Percentiles rank a stretch among this genome's conserved stretches.
phyloP scores from a whole-genome alignment of 495 filamentous ascomycete species.

The Talaromyces stipitatus region DNA sequence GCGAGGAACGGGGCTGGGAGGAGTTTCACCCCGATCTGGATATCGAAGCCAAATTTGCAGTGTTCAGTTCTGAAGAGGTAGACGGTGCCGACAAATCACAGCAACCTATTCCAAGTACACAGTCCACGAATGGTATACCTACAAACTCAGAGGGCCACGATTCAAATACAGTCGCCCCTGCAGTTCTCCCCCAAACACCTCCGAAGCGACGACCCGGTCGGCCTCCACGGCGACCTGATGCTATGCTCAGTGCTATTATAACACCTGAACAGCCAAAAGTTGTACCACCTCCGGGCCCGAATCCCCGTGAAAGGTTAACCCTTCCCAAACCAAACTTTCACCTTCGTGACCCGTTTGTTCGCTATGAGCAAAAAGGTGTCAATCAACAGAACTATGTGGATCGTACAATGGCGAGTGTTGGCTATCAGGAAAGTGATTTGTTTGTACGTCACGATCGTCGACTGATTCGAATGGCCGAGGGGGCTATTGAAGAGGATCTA shows the following conservation, averaged over 20 bases:
- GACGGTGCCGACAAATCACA: slow-evolving; percentile 50
- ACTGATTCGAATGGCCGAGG: slow-evolving; percentile 71
- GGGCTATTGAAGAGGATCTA: slow-evolving; percentile 73
- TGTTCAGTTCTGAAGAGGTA: slow-evolving; percentile 78
- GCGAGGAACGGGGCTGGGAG: slow-evolving; percentile 93
- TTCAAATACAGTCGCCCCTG: slow-evolving; percentile 3
- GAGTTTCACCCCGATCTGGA: slow-evolving; percentile 95
- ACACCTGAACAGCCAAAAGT: slow-evolving; percentile 51
- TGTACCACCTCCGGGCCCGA: slow-evolving; percentile 55
- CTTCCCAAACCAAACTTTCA: slow-evolving; percentile 56
- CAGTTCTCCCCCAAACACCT: slow-evolving; percentile 21
- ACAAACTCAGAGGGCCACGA: slow-evolving; percentile 2
- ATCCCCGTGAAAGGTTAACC: slow-evolving; percentile 58
- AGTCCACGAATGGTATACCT: slow-evolving; percentile 21
- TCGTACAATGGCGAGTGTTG: slow-evolving; percentile 85
- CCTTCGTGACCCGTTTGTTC: slow-evolving; percentile 49
- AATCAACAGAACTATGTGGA: slow-evolving; percentile 70
- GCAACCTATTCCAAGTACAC: slow-evolving; percentile 17
- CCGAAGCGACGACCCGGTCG: slow-evolving; percentile 55
- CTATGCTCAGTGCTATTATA: slow-evolving; percentile 52
- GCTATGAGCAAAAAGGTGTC: slow-evolving; percentile 52
- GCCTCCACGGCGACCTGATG: slow-evolving; percentile 52
- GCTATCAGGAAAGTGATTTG: slow-evolving; percentile 89
- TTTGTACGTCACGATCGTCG: slow-evolving; percentile 69
- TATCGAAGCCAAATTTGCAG: slow-evolving; percentile 65